Percentiles rank a stretch among this genome's conserved stretches.
phyloP scores from a whole-genome alignment of 2,329 filamentous ascomycete species.

The Didymella segeticola region DNA sequence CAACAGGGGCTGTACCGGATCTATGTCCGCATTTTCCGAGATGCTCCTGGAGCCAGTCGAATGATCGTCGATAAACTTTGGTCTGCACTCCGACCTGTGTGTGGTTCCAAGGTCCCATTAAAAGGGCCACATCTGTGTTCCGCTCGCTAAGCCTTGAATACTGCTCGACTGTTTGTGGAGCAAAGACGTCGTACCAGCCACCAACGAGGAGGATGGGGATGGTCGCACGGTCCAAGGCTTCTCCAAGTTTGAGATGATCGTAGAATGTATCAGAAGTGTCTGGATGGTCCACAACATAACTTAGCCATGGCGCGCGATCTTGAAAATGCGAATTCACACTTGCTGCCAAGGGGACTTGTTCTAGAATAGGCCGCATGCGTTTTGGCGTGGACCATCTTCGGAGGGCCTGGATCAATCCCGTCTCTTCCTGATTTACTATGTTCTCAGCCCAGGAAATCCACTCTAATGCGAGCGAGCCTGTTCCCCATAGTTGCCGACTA shows the following conservation, averaged over 20 bases:
- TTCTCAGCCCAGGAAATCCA: background rate
- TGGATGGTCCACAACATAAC: background rate
- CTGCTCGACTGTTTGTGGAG: slow-evolving; percentile 23
- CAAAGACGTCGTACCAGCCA: slow-evolving; percentile 26
- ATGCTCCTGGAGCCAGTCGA: background rate
- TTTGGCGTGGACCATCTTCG: background rate
- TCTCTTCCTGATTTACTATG: background rate
- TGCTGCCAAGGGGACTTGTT: background rate
- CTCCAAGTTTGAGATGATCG: slow-evolving; percentile 5
- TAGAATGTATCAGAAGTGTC: slow-evolving; percentile 20
- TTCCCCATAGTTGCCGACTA: background rate
- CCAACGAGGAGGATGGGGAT: slow-evolving; percentile 21
- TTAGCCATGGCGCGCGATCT: background rate
- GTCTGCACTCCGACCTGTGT: background rate
- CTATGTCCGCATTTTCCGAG: background rate
- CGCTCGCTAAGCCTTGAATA: slow-evolving; percentile 18
- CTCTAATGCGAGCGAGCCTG: background rate
- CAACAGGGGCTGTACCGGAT: background rate
- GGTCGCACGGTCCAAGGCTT: slow-evolving; percentile 17
- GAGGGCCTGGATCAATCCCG: background rate
- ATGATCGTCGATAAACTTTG: background rate
- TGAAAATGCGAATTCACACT: background rate
- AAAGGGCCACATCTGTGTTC: slow-evolving; percentile 18
- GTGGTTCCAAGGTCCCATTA: slow-evolving; percentile 21
- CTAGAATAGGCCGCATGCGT: background rate